phyloP scores from a whole-genome alignment of 805 yeast genomes.

The Kazachstania africana region DNA sequence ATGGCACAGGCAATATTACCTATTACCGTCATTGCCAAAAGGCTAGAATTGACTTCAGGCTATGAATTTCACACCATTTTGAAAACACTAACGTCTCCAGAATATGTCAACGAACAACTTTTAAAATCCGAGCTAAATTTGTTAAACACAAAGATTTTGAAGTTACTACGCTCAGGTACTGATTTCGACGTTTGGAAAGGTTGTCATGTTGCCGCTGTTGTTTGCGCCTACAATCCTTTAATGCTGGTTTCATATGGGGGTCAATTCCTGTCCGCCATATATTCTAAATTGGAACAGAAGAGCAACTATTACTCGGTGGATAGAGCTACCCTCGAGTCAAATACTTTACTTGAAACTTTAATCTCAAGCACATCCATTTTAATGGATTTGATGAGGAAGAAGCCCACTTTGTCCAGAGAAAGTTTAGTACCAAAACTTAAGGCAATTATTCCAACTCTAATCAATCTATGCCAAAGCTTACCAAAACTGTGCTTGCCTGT shows the following conservation, averaged over 20 bases:
- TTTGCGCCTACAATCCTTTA: slow-evolving; percentile 28
- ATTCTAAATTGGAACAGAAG: slow-evolving; percentile 20
- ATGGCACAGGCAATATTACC: no score
- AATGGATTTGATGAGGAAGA: slow-evolving; percentile 48
- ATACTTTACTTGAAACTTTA: slow-evolving; percentile 18
- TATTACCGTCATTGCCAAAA: slow-evolving; percentile 16
- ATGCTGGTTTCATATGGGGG: slow-evolving; percentile 24
- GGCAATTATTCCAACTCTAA: slow-evolving; percentile 40
- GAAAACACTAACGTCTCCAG: slow-evolving; percentile 15
- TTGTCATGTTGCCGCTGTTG: slow-evolving; percentile 37
- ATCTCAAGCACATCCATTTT: slow-evolving; percentile 21
- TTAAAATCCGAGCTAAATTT: slow-evolving; percentile 24
- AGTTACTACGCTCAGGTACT: slow-evolving; percentile 33
- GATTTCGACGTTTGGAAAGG: slow-evolving; percentile 49
- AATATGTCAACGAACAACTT: slow-evolving; percentile 21
- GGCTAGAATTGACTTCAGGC: slow-evolving; percentile 19
- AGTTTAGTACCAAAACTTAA: slow-evolving; percentile 70
- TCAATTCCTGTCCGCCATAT: slow-evolving; percentile 18
- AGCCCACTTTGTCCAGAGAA: slow-evolving; percentile 77
- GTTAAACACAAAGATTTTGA: slow-evolving; percentile 28
- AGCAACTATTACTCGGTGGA: slow-evolving; percentile 12
- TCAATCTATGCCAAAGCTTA: slow-evolving; percentile 33
- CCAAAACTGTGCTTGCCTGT: slow-evolving; percentile 30
- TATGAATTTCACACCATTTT: slow-evolving; percentile 21
- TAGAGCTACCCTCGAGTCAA: slow-evolving; percentile 13